Percentiles rank a stretch among this genome's conserved stretches.
phyloP scores from a whole-genome alignment of 495 filamentous ascomycete genomes.

The Podospora sp. region DNA sequence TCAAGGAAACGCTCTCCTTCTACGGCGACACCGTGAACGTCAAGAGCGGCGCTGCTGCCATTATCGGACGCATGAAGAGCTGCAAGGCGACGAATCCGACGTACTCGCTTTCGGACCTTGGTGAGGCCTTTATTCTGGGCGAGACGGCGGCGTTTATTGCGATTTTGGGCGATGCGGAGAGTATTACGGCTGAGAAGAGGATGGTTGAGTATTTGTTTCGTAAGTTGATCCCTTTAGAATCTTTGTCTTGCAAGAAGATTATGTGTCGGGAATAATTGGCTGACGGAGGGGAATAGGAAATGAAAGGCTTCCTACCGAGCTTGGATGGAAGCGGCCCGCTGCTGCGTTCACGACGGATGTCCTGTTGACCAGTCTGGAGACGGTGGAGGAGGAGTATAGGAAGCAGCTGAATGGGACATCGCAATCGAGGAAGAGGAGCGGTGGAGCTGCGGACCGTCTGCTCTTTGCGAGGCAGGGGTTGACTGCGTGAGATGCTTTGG shows the following conservation, averaged over 20 bases:
- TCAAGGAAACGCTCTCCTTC: constrained; percentile 41
- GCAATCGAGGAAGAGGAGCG: constrained; percentile 13
- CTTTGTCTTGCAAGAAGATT: constrained; percentile 5
- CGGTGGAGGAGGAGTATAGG: constrained; percentile 6
- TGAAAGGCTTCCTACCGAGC: constrained; percentile 47
- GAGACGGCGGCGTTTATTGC: constrained; percentile 49
- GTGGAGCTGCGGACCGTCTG: constrained; percentile 12
- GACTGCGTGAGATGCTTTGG: constrained; percentile 1
- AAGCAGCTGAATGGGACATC: constrained; percentile 16
- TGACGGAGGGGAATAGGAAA: constrained; percentile 36
- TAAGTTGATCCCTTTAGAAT: constrained; percentile 26
- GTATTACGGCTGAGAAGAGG: constrained; percentile 37
- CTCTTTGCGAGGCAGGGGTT: constrained; percentile 10
- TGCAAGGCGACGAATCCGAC: constrained; percentile 47
- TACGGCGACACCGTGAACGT: constrained; percentile 43
- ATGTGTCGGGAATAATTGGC: not conserved
- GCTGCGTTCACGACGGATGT: constrained; percentile 14
- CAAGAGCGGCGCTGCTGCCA: constrained; percentile 45
- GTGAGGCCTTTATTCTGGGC: constrained; percentile 45
- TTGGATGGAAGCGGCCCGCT: constrained; percentile 37
- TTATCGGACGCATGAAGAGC: constrained; percentile 42
- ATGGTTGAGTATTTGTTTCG: constrained; percentile 50
- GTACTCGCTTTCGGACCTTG: constrained; percentile 38
- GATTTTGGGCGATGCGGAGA: constrained; percentile 45
- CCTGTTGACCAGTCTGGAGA: constrained; percentile 14